Base-by-base conservation (phyloP, 306 rosid genomes). In the Pyrus bretschneideri region DNA sequence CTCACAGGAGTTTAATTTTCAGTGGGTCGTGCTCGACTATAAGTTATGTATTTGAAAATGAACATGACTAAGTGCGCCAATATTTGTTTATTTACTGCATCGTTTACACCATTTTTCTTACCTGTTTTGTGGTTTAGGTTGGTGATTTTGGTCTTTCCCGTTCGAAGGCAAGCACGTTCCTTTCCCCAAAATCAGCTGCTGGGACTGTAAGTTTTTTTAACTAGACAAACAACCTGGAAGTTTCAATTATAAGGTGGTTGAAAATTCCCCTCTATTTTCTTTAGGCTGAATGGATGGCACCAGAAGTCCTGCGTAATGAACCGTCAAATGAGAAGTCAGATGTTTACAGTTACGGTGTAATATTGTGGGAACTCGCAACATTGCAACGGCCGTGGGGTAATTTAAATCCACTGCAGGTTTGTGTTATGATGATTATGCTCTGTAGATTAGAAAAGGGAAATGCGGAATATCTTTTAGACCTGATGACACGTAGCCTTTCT, bases 81-180 rank as follows among this genome's bases (percentile, higher is more conserved):
- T 8, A 22, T 11, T 22, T 42, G n/a, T 14, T 69, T 45, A 45
- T 58, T 23, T 45, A 8, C 22, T 23, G 57, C n/a, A 22, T 66
- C 3, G 18, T 35, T 65, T 7, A 30, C 3, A 63, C 23, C n/a
- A 73, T 29, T 42, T 76, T 17, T 22, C 15, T 77, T 75, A 25
- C 73, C 73, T 51, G 66, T 74, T 64, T 75, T 14, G 79, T 74
- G 60, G 46, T 79, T 59, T 75, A 96, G 99, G 99, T 96, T 82
- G 85, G 97, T 66, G 98, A 96, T 86, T 96, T 96, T 85, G 99
- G 99, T 76, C 99, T 96, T 79, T 96, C 99, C 44, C 98, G 97
- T 54, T 80, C 89, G 57, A 96, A 96, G 85, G 99, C 99, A 71
- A 93, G 86, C 79, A 96, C 99, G 29, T 93, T 92, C 86, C 97